phyloP scores from a whole-genome alignment of 495 filamentous ascomycete genomes.

The Staphylotrichum longicolle region DNA sequence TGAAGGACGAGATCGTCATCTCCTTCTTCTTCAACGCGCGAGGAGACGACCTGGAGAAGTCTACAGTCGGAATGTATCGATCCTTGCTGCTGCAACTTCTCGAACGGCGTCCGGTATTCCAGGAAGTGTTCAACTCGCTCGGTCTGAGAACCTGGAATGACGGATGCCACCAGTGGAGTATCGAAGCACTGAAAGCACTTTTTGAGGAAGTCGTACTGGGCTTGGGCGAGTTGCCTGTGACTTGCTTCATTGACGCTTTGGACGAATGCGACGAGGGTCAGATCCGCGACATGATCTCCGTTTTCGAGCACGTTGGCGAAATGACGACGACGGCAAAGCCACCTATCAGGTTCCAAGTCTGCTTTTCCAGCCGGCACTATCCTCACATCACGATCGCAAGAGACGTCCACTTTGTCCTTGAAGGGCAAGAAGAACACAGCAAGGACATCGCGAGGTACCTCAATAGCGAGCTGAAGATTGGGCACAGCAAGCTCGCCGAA shows the following conservation, averaged over 20 bases:
- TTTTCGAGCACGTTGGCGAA: conserved; percentile 36
- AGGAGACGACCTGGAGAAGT: conserved; percentile 49
- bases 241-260: conserved; percentile 46
- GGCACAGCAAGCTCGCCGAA: conserved; percentile 23
- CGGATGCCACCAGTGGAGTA: conserved; percentile 29
- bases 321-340: conserved; percentile 7
- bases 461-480: conserved; percentile 27
- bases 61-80: conserved; percentile 55
- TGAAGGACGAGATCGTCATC: conserved; percentile 19
- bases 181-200: conserved; percentile 31
- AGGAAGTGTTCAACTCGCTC: conserved; percentile 28
- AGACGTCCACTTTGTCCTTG: conserved; percentile 32
- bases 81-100: conserved; percentile 46
- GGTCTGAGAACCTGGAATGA: conserved; percentile 9
- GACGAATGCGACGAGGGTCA: conserved; percentile 43
- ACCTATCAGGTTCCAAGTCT: conserved; percentile 29
- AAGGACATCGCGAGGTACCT: conserved; percentile 30
- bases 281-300: conserved; percentile 37
- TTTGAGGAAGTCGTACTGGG: conserved; percentile 31
- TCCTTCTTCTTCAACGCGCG: conserved; percentile 37
- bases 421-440: conserved; percentile 28
- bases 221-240: conserved; percentile 25
- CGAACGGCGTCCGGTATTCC: conserved; percentile 26
- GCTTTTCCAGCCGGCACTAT: conserved; percentile 54
- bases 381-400: conserved; percentile 43